phyloP scores from a whole-genome alignment of 768 basidiomycete species.

The Pulveroboletus sp. region DNA sequence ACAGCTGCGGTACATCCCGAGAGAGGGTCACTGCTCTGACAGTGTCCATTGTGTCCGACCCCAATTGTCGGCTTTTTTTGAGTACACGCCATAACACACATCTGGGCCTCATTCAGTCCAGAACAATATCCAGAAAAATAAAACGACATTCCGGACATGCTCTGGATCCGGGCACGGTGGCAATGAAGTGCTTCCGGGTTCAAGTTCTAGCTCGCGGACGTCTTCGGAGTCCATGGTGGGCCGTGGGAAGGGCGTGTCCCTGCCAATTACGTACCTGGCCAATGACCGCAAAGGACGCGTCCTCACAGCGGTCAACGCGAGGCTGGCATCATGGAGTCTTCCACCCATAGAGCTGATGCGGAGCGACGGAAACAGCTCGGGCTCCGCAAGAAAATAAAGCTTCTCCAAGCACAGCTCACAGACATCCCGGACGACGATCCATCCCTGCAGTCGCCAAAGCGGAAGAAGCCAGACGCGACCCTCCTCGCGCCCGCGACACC shows the following conservation, averaged over 20 bases:
- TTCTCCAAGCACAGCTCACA: slow-evolving; percentile 51
- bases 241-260: slow-evolving; percentile 12
- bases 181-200: slow-evolving; percentile 12
- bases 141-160: no score
- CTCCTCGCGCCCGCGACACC: slow-evolving; percentile 51
- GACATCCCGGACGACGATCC: slow-evolving; percentile 29
- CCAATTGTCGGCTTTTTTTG: slow-evolving; percentile 11
- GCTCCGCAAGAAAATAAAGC: slow-evolving; percentile 51
- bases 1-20: slow-evolving; percentile 33
- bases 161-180: slow-evolving; percentile 7
- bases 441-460: slow-evolving; percentile 42
- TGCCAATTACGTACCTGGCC: slow-evolving; percentile 18
- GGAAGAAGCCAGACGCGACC: slow-evolving; percentile 39
- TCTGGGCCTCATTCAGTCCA: neutral
- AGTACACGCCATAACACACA: neutral
- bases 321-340: slow-evolving; percentile 49
- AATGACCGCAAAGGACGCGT: slow-evolving; percentile 23
- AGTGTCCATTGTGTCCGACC: slow-evolving; percentile 3
- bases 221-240: neutral
- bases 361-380: slow-evolving; percentile 44
- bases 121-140: no score
- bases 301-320: slow-evolving; percentile 11
- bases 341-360: slow-evolving; percentile 37
- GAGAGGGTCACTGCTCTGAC: slow-evolving; percentile 17
- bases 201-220: neutral